A percentile compares a stretch with the other conserved stretches of the same genome.
Conservation (phyloP, 2,329 filamentous ascomycete genomes). For the Lachnellula cervina region DNA sequence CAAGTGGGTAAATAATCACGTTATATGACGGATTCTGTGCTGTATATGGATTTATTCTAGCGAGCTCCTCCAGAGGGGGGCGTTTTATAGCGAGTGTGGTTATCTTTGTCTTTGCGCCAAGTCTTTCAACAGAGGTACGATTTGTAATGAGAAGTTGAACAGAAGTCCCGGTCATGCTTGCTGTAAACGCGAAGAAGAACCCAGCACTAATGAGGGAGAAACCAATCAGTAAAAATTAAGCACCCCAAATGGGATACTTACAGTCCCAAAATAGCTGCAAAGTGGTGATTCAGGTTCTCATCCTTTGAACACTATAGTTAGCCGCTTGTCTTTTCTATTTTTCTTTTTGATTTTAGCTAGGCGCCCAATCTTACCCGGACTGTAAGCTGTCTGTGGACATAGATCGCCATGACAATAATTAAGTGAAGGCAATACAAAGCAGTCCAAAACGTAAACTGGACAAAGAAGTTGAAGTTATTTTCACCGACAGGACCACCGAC, state of each 20-base stretch:
- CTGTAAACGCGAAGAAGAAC: conserved; percentile 76
- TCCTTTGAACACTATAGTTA: conserved; percentile 17
- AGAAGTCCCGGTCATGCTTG: conserved; percentile 71
- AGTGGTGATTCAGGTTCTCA: conserved; percentile 48
- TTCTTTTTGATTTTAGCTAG: conserved; percentile 3
- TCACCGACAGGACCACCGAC: conserved; percentile 91
- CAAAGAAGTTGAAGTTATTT: conserved; percentile 85
- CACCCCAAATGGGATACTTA: neutral
- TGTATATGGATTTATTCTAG: conserved; percentile 31
- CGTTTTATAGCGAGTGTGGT: conserved; percentile 74
- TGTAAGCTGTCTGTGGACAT: conserved; percentile 45
- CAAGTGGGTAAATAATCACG: conserved; percentile 57
- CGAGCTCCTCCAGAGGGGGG: conserved; percentile 27
- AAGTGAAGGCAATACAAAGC: conserved; percentile 61
- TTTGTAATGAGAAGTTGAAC: conserved; percentile 67
- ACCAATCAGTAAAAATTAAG: neutral
- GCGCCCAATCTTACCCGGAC: conserved; percentile 15
- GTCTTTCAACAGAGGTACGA: conserved; percentile 77
- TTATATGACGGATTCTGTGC: conserved; percentile 40
- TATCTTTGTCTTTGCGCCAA: conserved; percentile 55
- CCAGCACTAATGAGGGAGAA: conserved; percentile 37
- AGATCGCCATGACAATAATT: conserved; percentile 60
- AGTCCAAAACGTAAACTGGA: conserved; percentile 78
- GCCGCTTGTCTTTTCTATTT: neutral
- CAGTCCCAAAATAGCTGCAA: conserved; percentile 47